Conservation (phyloP, 495 filamentous ascomycete genomes). For the Cudoniella acicularis region DNA sequence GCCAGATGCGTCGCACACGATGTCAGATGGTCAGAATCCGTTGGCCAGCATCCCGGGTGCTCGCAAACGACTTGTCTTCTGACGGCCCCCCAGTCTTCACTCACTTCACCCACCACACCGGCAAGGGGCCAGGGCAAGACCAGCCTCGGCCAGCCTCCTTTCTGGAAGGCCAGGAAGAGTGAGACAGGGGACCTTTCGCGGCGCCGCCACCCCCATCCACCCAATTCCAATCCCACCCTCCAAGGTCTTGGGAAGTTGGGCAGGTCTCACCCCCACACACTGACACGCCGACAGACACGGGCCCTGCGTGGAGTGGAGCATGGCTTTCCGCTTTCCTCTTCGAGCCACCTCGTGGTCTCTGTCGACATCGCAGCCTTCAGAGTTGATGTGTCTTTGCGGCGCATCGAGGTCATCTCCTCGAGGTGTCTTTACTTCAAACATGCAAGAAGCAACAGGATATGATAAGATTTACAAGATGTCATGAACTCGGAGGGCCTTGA, state of each 20-base stretch:
- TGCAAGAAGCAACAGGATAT: conserved; percentile 2
- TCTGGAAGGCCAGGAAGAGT: conserved; percentile 1
- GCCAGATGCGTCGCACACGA: conserved; percentile 9
- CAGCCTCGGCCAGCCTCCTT: neutral
- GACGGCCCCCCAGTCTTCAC: neutral
- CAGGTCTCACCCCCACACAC: neutral
- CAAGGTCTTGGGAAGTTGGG: neutral
- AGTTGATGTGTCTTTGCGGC: conserved; percentile 7
- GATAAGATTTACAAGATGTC: neutral
- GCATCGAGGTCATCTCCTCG: neutral
- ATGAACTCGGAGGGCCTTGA: no score
- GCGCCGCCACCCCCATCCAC: neutral
- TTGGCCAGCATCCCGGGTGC: conserved; percentile 17
- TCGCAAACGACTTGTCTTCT: neutral
- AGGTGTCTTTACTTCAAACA: neutral
- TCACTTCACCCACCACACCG: conserved; percentile 1
- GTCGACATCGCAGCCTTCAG: neutral
- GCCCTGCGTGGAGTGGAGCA: neutral
- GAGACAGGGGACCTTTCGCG: conserved; percentile 1
- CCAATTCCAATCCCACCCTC: neutral
- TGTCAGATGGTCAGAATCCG: conserved; percentile 19
- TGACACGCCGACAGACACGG: no score
- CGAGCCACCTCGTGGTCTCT: conserved; percentile 5
- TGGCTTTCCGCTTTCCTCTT: neutral
- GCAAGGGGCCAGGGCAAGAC: neutral